These are phyloP conservation scores for Phtheirospermum japonicum DNA, from an alignment of 257 asterid species.

Conservation along the genomic window DNA sequence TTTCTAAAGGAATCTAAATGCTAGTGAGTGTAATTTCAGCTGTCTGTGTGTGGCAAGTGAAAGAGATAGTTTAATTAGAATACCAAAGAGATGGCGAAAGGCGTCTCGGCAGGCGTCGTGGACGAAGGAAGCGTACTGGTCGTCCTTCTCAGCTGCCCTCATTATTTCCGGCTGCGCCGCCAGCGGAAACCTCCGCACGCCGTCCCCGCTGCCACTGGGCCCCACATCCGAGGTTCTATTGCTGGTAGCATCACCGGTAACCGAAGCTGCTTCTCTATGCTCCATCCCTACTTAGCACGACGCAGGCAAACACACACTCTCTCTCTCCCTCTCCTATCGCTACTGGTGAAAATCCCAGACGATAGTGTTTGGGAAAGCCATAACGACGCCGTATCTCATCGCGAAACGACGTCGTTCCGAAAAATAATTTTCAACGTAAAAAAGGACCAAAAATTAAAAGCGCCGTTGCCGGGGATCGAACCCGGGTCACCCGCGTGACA, in stretches of 20 bases:
- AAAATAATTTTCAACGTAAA: too few relatives aligned
- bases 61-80: not conserved
- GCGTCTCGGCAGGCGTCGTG: conserved; percentile 98
- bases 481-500: too few relatives aligned
- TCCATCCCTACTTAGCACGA: conserved; percentile 27
- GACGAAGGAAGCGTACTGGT: conserved; percentile 91
- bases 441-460: too few relatives aligned
- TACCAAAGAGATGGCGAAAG: conserved; percentile 96
- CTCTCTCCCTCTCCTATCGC: conserved; percentile 7
- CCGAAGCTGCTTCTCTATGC: conserved; percentile 36
- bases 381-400: conserved; percentile 13
- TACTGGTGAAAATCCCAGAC: conserved; percentile 17
- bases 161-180: conserved; percentile 98
- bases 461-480: conserved; percentile 98
- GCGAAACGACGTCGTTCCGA: not conserved
- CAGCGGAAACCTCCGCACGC: conserved; percentile 54
- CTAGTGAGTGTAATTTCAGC: not conserved
- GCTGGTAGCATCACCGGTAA: conserved; percentile 34
- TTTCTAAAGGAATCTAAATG: not conserved
- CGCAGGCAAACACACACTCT: not conserved
- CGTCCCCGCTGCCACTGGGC: conserved; percentile 37
- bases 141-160: conserved; percentile 99
- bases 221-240: conserved; percentile 41
- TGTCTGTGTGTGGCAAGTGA: not conserved
- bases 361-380: not conserved